These are phyloP conservation scores for Claviceps spartinae DNA, from an alignment of 2,329 filamentous ascomycete genomes.

Conservation along the genomic window DNA sequence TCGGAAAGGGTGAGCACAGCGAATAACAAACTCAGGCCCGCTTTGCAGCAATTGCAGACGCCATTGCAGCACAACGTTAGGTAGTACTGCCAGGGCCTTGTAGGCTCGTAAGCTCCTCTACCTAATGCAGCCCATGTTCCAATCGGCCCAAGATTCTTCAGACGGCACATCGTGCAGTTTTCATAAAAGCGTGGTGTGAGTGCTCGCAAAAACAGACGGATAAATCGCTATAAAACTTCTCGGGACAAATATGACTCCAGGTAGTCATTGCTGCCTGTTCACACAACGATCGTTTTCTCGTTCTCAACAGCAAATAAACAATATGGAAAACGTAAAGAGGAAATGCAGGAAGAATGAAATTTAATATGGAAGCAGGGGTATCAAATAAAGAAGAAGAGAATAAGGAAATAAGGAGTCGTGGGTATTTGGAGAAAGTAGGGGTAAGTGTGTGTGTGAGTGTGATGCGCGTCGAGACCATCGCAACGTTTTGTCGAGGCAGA, in stretches of 20 bases:
- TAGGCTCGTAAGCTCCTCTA: not conserved
- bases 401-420: conserved; percentile 1
- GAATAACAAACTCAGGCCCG: not conserved
- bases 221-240: not conserved
- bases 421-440: not conserved
- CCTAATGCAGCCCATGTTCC: not conserved
- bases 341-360: not conserved
- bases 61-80: not conserved
- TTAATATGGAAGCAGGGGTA: conserved; percentile 4
- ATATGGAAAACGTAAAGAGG: not conserved
- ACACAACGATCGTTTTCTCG: not conserved
- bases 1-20: not conserved
- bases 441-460: not conserved
- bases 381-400: conserved; percentile 5
- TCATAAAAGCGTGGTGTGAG: not conserved
- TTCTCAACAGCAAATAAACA: not conserved
- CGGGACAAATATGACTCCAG: not conserved
- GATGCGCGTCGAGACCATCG: not conserved
- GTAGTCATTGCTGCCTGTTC: not conserved
- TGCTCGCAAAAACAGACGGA: not conserved
- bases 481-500: not conserved
- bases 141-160: not conserved
- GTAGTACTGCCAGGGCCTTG: not conserved
- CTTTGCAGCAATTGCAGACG: not conserved
- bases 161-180: not conserved